These are phyloP conservation scores for Termitomyces sp. DNA, from an alignment of 768 basidiomycete species.

Conservation along the genomic window DNA sequence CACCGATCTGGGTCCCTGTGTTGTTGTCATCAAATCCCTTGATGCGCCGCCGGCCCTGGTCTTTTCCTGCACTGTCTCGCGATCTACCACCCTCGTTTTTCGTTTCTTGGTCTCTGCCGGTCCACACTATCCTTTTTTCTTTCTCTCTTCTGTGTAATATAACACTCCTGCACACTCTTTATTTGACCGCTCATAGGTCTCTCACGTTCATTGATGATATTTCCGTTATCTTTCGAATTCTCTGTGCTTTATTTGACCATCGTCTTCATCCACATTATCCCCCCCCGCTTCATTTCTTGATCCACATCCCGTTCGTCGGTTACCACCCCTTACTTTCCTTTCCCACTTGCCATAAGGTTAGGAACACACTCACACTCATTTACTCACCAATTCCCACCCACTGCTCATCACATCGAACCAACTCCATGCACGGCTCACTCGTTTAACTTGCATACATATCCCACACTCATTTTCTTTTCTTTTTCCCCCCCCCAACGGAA, in stretches of 20 bases:
- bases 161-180: not conserved
- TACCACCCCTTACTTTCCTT: too few species aligned
- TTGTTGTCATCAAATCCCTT: not conserved
- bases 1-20: not conserved
- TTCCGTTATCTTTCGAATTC: too few species aligned
- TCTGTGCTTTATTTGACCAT: not conserved
- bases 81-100: not conserved
- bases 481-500: too few species aligned
- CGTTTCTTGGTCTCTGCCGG: not conserved
- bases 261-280: not conserved
- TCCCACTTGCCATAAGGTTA: not conserved
- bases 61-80: not conserved
- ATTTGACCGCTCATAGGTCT: not conserved
- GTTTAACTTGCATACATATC: slow-evolving; percentile 2
- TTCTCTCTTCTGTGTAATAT: not conserved
- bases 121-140: not conserved
- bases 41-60: not conserved
- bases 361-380: not conserved
- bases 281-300: not conserved
- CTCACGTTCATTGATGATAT: not conserved
- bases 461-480: not conserved
- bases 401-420: not conserved
- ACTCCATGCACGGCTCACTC: not conserved
- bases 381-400: not conserved
- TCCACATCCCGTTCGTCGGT: not conserved